Conservation (phyloP, 345 rosid genomes). For the Boechera retrofracta region DNA sequence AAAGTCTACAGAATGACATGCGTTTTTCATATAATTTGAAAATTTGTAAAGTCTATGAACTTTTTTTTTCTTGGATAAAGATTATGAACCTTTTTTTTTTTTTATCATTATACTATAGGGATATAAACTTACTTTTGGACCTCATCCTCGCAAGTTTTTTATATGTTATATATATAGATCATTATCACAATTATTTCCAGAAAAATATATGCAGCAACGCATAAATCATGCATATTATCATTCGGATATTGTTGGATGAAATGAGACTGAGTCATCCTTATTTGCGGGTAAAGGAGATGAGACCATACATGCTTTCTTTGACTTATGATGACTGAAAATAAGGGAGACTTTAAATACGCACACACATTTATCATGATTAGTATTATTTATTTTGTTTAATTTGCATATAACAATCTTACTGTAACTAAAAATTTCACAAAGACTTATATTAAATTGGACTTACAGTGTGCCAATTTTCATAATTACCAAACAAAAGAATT, state of each 20-base stretch:
- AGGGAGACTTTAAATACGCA: slow-evolving; percentile 23
- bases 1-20: no score
- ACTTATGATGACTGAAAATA: slow-evolving; percentile 24
- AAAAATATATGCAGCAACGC: background rate
- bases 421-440: background rate
- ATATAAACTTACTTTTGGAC: no score
- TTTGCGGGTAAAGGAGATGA: slow-evolving; percentile 28
- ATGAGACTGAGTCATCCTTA: slow-evolving; percentile 34
- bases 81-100: no score
- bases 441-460: background rate
- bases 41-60: no score
- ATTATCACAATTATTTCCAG: background rate
- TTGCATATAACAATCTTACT: background rate
- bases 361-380: background rate
- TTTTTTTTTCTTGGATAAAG: no score
- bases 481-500: background rate
- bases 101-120: no score
- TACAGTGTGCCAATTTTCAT: background rate
- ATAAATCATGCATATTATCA: slow-evolving; percentile 8
- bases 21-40: no score
- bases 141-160: no score
- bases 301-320: slow-evolving; percentile 32
- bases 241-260: slow-evolving; percentile 9
- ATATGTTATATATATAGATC: background rate
- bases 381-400: background rate